phyloP scores from a whole-genome alignment of 2,329 filamentous ascomycete genomes.

The Calonectria ilicicola region DNA sequence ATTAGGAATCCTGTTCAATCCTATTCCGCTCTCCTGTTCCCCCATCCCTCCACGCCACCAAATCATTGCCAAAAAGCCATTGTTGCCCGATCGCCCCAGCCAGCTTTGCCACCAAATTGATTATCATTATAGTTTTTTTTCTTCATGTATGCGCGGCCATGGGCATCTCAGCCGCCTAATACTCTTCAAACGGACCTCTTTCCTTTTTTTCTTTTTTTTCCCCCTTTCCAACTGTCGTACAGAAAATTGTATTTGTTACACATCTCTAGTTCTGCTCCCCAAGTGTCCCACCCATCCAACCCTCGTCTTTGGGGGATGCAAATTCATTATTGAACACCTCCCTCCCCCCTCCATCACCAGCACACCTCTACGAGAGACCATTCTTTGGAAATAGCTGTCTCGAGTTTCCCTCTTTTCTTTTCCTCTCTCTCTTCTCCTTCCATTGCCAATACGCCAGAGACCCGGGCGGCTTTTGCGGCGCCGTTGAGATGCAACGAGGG shows the following conservation, averaged over 20 bases:
- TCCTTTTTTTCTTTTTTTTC: neutral
- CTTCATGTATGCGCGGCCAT: neutral
- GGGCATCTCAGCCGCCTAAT: neutral
- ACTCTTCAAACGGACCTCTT: neutral
- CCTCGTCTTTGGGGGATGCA: neutral
- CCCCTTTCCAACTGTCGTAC: neutral
- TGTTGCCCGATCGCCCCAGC: neutral
- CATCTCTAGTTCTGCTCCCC: neutral
- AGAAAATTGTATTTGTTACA: slow-evolving; percentile 11
- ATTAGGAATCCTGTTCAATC: neutral
- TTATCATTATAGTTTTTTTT: neutral
- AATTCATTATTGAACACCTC: neutral
- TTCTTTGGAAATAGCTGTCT: neutral
- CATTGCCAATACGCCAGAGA: neutral
- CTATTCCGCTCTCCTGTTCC: neutral
- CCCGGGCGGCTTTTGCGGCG: slow-evolving; percentile 6
- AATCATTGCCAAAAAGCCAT: neutral
- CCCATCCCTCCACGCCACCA: neutral
- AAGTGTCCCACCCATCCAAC: neutral
- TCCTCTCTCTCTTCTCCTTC: too few relatives aligned
- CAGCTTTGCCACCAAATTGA: neutral
- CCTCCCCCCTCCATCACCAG: neutral
- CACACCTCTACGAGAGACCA: neutral
- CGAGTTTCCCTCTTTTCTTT: neutral
- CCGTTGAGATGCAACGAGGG: neutral